Base-by-base conservation (phyloP, 73 alveolate species). In the Paramecium pentaurelia region DNA sequence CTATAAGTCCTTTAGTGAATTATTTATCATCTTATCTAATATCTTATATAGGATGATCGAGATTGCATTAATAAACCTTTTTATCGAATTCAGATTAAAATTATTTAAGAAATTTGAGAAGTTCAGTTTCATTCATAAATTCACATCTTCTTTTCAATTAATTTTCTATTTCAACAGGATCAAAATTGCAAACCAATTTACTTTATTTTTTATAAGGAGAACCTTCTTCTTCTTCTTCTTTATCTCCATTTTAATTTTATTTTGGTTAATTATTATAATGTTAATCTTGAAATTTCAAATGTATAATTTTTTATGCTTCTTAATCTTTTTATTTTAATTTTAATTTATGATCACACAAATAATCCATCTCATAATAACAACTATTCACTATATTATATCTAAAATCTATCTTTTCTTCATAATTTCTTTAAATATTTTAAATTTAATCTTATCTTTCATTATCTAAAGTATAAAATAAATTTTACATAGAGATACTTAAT, bases 331-430 rank as follows among this genome's bases (percentile, higher is more conserved):
- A 64, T 34, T 64, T 64, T 12, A 64, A 34, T 64, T 64, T 64
- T 27, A 64, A 64, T 12, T 64, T 64, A 32, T 64, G 84, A 32
- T 64, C 84, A 32, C 84, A 64, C 7, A 64, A 34, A 64, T 64
- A 64, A 64, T 64, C 84, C 47, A 64, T 64, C 30, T 64, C 84
- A 28, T 64, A 64, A 64, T 64, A 64, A 34, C 84, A 64, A 64
- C 84, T 64, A 64, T 64, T 64, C 2, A 64, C 84, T 5, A 64
- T 64, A 64, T 64, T 64, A 27, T 64, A 64, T 64, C 84, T 28
- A 28, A 64, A 64, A 34, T 64, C 84, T 25, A 64, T 64, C 12
- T 64, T 64, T 28, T 64, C 84, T 64, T 64, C 84, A 27, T 64
- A 64, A 64, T 64, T 64, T 28, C 47, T 64, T 64, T 64, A 34